Evolutionary conservation across 1,284 basidiomycete genomes (phyloP).

Genomic region (Rhodotorula sp.): DNA sequence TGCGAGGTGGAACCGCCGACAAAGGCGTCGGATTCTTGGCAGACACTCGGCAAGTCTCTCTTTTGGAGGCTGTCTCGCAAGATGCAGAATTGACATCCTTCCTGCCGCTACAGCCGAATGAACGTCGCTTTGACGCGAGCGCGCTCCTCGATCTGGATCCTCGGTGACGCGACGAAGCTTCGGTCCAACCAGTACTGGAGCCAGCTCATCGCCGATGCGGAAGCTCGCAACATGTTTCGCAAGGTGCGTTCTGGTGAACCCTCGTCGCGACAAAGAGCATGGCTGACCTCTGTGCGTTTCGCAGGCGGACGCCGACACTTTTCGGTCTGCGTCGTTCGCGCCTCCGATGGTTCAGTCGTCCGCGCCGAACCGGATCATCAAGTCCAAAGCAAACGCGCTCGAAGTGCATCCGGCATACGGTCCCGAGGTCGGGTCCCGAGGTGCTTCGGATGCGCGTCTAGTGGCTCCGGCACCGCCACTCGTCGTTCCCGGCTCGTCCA

Average conservation of each 20-base stretch:
- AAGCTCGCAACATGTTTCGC: constrained; percentile 52
- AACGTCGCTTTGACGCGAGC: constrained; percentile 97
- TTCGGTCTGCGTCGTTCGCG: constrained; percentile 12
- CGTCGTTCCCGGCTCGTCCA: not conserved
- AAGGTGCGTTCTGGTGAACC: constrained; percentile 47
- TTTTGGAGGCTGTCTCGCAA: too few relatives aligned
- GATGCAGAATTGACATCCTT: not conserved
- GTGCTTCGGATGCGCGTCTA: not conserved
- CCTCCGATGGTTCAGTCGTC: constrained; percentile 14
- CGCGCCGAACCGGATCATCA: constrained; percentile 5
- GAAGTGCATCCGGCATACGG: constrained; percentile 19
- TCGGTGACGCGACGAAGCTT: constrained; percentile 85
- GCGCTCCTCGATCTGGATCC: constrained; percentile 87
- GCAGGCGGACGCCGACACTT: constrained; percentile 23
- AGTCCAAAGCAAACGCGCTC: constrained; percentile 18
- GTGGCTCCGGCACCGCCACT: constrained; percentile 5
- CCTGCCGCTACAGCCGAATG: constrained; percentile 65
- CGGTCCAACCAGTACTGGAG: constrained; percentile 79
- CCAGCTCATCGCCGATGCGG: constrained; percentile 73
- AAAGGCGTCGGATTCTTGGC: constrained; percentile 80
- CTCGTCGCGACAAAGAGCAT: too few relatives aligned
- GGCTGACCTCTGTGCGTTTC: too few relatives aligned
- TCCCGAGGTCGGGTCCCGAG: not conserved
- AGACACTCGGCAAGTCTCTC: constrained; percentile 34
- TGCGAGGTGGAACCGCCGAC: constrained; percentile 64